Conservation (phyloP, 352 stramenopile species). For the Pythium monospermum region DNA sequence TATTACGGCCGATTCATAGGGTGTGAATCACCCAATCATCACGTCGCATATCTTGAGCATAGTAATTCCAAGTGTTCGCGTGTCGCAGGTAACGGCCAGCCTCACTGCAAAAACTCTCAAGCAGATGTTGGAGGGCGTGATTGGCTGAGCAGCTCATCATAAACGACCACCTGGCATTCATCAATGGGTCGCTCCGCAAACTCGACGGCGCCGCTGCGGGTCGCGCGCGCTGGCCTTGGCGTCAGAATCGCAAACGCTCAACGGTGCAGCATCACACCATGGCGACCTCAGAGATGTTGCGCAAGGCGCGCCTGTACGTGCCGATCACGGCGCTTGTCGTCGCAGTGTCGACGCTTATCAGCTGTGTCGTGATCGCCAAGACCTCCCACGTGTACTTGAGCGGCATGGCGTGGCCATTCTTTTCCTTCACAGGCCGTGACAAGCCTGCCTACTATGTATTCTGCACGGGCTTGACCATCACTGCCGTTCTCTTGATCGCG, state of each 20-base stretch:
- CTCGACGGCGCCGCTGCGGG: too few relatives aligned
- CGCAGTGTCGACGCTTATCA: conserved; percentile 43
- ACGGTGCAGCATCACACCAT: background rate
- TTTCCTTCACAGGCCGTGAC: conserved; percentile 63
- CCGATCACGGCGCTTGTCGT: conserved; percentile 30
- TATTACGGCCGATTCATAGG: too few relatives aligned
- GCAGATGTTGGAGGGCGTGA: too few relatives aligned
- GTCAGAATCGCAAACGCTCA: background rate
- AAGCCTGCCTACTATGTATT: conserved; percentile 51
- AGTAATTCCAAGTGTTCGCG: too few relatives aligned
- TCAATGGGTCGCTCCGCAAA: too few relatives aligned
- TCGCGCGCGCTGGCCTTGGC: background rate
- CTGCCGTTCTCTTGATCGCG: conserved; percentile 25
- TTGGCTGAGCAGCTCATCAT: too few relatives aligned
- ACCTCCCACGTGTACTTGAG: conserved; percentile 40
- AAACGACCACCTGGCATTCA: too few relatives aligned
- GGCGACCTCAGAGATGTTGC: conserved; percentile 4
- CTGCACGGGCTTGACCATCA: conserved; percentile 33
- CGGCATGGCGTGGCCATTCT: conserved; percentile 56
- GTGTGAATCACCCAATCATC: too few relatives aligned
- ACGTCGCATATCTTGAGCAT: too few relatives aligned
- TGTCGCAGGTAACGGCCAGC: too few relatives aligned
- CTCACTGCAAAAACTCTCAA: too few relatives aligned
- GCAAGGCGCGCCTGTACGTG: conserved; percentile 8
- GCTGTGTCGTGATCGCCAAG: conserved; percentile 48